These are phyloP conservation scores for Gynostemma pentaphyllum DNA, from an alignment of 306 rosid species.

Conservation along the genomic window DNA sequence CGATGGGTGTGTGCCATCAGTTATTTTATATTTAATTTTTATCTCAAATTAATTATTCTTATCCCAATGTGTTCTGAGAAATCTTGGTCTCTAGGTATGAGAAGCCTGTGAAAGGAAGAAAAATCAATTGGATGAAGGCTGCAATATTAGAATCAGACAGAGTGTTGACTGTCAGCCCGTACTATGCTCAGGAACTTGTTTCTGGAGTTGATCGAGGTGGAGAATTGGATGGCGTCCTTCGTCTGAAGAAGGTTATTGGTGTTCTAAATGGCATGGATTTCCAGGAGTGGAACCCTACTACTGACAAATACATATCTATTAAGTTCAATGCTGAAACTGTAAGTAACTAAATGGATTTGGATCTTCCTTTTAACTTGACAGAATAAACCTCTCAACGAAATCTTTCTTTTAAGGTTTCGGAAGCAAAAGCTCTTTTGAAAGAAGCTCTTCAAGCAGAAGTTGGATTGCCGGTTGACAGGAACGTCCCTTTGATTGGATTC, in stretches of 20 bases:
- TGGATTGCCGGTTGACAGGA: conserved; percentile 72
- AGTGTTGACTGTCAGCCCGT: conserved; percentile 35
- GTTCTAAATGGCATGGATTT: conserved; percentile 40
- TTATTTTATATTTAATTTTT: background rate
- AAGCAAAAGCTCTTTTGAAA: conserved; percentile 62
- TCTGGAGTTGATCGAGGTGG: conserved; percentile 34
- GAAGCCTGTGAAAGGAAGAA: conserved; percentile 36
- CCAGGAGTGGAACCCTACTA: conserved; percentile 41
- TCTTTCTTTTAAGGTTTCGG: conserved; percentile 36
- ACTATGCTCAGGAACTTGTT: conserved; percentile 34
- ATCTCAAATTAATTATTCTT: background rate
- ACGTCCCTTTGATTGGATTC: conserved; percentile 66
- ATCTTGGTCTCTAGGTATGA: conserved; percentile 19
- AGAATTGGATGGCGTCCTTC: conserved; percentile 26
- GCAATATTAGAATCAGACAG: conserved; percentile 29
- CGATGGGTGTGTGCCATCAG: conserved; percentile 23
- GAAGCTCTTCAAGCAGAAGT: conserved; percentile 95
- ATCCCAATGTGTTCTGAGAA: background rate
- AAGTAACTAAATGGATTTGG: background rate
- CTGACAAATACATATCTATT: conserved; percentile 21
- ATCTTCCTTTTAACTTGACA: background rate
- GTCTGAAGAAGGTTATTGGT: conserved; percentile 22
- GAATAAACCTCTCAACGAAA: background rate
- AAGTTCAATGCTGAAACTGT: conserved; percentile 30
- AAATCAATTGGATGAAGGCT: conserved; percentile 44